Conservation (phyloP, 176 grass and related monocot species). For the Olyra latifolia region DNA sequence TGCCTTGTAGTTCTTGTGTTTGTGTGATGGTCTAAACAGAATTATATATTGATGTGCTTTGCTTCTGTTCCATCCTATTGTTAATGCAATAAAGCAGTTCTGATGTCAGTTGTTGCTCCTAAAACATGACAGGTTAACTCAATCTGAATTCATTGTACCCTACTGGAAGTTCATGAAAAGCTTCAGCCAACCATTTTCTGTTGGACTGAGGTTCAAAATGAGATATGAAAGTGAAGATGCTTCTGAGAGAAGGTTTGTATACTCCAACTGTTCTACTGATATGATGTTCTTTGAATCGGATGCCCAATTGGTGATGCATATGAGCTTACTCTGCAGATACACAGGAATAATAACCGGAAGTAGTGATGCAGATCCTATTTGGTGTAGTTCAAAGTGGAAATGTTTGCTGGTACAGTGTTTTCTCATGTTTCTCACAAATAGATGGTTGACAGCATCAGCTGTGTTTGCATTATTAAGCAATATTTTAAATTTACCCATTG, state of each 20-base stretch:
- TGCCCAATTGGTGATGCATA: neutral
- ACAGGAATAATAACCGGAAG: constrained; percentile 78
- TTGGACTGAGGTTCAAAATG: constrained; percentile 91
- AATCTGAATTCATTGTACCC: constrained; percentile 84
- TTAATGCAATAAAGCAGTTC: neutral
- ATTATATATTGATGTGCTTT: neutral
- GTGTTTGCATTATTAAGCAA: neutral
- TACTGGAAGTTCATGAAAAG: constrained; percentile 87
- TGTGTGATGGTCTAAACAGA: neutral
- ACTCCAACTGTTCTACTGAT: neutral
- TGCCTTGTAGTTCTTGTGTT: neutral
- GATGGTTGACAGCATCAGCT: neutral
- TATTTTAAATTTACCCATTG: neutral
- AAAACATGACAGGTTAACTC: constrained; percentile 53
- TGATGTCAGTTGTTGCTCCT: constrained; percentile 12
- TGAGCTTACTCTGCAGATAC: constrained; percentile 45
- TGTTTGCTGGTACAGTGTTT: constrained; percentile 61
- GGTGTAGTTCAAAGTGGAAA: constrained; percentile 95
- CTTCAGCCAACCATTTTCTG: constrained; percentile 60
- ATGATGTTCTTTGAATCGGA: constrained; percentile 1
- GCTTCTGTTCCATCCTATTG: neutral
- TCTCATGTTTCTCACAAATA: neutral
- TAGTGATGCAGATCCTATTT: constrained; percentile 66
- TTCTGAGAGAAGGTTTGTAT: constrained; percentile 69
- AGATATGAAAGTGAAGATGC: constrained; percentile 90